phyloP scores from a whole-genome alignment of 345 rosid genomes.

The Cardamine chenopodiifolia region DNA sequence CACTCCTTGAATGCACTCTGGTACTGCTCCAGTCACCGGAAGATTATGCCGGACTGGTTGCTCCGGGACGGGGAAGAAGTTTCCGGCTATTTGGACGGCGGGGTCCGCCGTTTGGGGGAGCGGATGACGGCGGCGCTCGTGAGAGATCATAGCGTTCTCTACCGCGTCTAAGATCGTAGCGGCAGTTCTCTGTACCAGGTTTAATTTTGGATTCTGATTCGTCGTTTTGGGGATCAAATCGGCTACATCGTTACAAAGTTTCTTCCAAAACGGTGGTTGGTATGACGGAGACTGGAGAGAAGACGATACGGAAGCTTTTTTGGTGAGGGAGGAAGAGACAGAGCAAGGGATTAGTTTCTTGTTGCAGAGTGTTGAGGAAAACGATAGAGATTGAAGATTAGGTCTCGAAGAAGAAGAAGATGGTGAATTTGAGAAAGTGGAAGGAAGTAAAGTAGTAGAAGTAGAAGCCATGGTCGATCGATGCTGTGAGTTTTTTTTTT shows the following conservation, averaged over 20 bases:
- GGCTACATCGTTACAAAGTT: conserved; percentile 30
- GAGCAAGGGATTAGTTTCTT: conserved; percentile 20
- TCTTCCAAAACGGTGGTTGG: conserved; percentile 36
- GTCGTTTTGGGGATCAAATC: conserved; percentile 21
- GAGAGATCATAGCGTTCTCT: conserved; percentile 58
- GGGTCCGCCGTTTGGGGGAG: conserved; percentile 81
- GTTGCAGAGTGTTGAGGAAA: conserved; percentile 15
- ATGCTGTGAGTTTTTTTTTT: background rate
- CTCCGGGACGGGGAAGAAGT: conserved; percentile 80
- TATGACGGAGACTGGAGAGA: conserved; percentile 49
- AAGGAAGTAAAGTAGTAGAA: conserved; percentile 18
- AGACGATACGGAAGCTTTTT: conserved; percentile 19
- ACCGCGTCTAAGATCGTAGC: conserved; percentile 60
- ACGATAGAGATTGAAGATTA: conserved; percentile 26
- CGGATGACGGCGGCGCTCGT: conserved; percentile 52
- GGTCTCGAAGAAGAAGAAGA: conserved; percentile 18
- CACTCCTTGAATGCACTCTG: conserved; percentile 63
- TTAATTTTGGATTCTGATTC: conserved; percentile 41
- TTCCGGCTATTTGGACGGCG: conserved; percentile 66
- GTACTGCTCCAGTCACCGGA: conserved; percentile 62
- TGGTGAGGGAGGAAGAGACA: conserved; percentile 29
- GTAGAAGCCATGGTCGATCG: conserved; percentile 30
- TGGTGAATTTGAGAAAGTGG: conserved; percentile 22
- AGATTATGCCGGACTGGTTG: conserved; percentile 57
- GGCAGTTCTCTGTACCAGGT: conserved; percentile 59